Conservation (phyloP, 768 basidiomycete species). For the Lactarius quietus region DNA sequence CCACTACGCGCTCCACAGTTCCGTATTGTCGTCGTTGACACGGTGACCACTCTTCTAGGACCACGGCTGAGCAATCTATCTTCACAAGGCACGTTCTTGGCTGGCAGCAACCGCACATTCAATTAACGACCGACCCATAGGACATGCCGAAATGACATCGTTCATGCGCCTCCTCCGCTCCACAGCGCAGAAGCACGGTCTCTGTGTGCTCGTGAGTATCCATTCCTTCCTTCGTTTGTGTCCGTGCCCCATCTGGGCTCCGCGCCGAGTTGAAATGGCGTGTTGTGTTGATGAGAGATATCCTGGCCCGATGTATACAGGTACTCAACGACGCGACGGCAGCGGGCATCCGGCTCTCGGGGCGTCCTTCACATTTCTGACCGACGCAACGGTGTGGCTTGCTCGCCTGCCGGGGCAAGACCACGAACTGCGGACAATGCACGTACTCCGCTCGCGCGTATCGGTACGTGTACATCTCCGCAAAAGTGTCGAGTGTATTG, state of each 20-base stretch:
- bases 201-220: constrained; percentile 53
- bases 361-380: constrained; percentile 67
- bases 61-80: constrained; percentile 62
- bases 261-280: not conserved
- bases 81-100: constrained; percentile 45
- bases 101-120: not conserved
- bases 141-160: constrained; percentile 68
- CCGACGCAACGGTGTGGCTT: constrained; percentile 75
- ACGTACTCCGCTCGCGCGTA: constrained; percentile 32
- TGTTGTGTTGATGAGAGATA: not conserved
- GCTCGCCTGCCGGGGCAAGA: constrained; percentile 30
- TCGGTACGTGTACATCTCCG: constrained; percentile 24
- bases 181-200: constrained; percentile 42
- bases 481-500: not conserved
- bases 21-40: constrained; percentile 60
- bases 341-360: constrained; percentile 69
- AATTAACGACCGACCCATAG: constrained; percentile 22
- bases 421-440: constrained; percentile 25
- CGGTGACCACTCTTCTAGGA: constrained; percentile 59
- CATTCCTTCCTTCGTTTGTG: not conserved
- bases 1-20: constrained; percentile 2
- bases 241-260: not conserved
- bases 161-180: constrained; percentile 63
- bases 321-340: constrained; percentile 40
- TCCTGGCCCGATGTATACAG: constrained; percentile 34